Percentiles rank a stretch among this genome's conserved stretches.
These are phyloP conservation scores for Raffaelea albimanens DNA, from an alignment of 2,329 filamentous ascomycete genomes.

Conservation along the genomic window DNA sequence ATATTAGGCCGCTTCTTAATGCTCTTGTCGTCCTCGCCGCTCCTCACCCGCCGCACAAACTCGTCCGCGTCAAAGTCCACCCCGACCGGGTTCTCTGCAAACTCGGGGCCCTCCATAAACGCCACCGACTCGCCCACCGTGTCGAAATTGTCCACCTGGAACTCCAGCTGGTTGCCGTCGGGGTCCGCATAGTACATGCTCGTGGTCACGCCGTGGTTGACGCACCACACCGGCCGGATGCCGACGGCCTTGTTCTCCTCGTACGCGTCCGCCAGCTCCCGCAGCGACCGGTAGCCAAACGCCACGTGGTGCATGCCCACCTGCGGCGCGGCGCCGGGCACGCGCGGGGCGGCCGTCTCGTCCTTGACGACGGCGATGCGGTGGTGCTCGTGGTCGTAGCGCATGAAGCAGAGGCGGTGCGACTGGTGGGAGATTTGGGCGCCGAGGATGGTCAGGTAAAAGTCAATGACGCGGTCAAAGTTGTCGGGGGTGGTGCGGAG, in stretches of 20 bases:
- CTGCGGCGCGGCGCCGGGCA: slow-evolving; percentile 10
- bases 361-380: slow-evolving; percentile 28
- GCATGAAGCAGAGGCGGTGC: slow-evolving; percentile 25
- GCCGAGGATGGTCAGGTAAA: slow-evolving; percentile 27
- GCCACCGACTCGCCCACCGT: slow-evolving; percentile 23
- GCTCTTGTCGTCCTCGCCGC: slow-evolving; percentile 16
- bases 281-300: slow-evolving; percentile 27
- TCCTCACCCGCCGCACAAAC: slow-evolving; percentile 18
- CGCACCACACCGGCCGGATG: slow-evolving; percentile 29
- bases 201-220: slow-evolving; percentile 37
- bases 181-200: slow-evolving; percentile 40
- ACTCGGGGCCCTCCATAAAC: slow-evolving; percentile 28
- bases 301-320: slow-evolving; percentile 31
- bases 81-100: slow-evolving; percentile 32
- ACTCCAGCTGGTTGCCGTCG: slow-evolving; percentile 37
- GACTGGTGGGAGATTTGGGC: slow-evolving; percentile 19
- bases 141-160: slow-evolving; percentile 34
- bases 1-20: slow-evolving; percentile 18
- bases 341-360: slow-evolving; percentile 15
- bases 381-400: slow-evolving; percentile 38
- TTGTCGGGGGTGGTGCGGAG: slow-evolving; percentile 9
- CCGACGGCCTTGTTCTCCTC: slow-evolving; percentile 23
- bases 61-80: slow-evolving; percentile 35
- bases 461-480: slow-evolving; percentile 22
- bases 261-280: slow-evolving; percentile 26